Conservation (phyloP, 2,329 filamentous ascomycete species). For the Eutypa lata region DNA sequence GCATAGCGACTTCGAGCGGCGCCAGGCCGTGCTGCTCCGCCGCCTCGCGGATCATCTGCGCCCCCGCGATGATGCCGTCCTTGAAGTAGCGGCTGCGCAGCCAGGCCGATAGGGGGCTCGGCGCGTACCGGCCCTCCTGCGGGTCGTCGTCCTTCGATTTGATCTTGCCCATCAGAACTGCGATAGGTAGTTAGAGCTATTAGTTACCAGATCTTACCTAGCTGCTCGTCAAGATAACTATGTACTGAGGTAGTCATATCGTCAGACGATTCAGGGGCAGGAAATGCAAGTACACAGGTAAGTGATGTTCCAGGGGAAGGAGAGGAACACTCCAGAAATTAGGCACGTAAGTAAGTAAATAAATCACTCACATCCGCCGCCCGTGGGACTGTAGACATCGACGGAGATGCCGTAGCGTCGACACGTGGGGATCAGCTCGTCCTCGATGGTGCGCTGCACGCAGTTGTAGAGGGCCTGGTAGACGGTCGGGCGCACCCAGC, state of each 20-base stretch:
- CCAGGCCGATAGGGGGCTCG: constrained; percentile 22
- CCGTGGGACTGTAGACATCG: constrained; percentile 78
- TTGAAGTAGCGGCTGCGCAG: constrained; percentile 70
- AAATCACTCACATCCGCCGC: constrained; percentile 52
- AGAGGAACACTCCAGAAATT: too few relatives aligned
- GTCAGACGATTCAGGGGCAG: too few relatives aligned
- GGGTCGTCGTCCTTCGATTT: constrained; percentile 61
- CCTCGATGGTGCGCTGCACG: constrained; percentile 69
- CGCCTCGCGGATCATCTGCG: constrained; percentile 63
- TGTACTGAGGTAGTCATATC: too few relatives aligned
- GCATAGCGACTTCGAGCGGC: constrained; percentile 67
- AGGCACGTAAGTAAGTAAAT: too few relatives aligned
- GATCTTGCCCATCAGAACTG: constrained; percentile 70
- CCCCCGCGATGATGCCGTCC: constrained; percentile 57
- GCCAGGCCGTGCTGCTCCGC: constrained; percentile 63
- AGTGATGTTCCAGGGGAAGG: too few relatives aligned
- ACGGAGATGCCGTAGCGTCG: constrained; percentile 72
- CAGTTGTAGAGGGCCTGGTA: constrained; percentile 86
- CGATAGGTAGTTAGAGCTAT: too few relatives aligned
- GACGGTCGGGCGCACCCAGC: constrained; percentile 78
- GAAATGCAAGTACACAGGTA: too few relatives aligned
- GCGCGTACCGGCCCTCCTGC: constrained; percentile 62
- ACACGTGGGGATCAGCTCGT: constrained; percentile 69
- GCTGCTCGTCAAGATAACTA: too few relatives aligned
- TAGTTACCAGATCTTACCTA: too few relatives aligned